phyloP scores from a whole-genome alignment of 2,329 filamentous ascomycete genomes.

The Thelonectria rubi region DNA sequence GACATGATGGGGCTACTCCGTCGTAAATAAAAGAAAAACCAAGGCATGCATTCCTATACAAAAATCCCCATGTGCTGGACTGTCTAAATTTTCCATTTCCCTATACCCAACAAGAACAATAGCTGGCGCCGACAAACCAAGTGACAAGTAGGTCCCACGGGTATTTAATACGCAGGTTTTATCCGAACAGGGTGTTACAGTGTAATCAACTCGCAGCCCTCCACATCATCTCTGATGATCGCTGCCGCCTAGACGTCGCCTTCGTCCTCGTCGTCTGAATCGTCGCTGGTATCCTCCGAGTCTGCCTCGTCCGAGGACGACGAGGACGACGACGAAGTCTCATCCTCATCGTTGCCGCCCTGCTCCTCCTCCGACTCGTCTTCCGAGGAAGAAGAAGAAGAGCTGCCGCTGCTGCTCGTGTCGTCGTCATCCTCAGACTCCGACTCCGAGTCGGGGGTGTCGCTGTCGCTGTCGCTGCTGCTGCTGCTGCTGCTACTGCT shows the following conservation, averaged over 20 bases:
- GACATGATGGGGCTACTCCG: slow-evolving; percentile 1
- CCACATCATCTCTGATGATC: slow-evolving; percentile 23
- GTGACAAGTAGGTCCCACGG: slow-evolving; percentile 29
- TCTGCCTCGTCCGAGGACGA: slow-evolving; percentile 49
- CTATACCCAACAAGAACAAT: slow-evolving; percentile 22
- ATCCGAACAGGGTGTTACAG: slow-evolving; percentile 35
- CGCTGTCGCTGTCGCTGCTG: slow-evolving; percentile 44
- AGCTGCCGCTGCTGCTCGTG: slow-evolving; percentile 50
- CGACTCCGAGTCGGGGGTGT: slow-evolving; percentile 42
- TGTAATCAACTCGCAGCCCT: slow-evolving; percentile 34
- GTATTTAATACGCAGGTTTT: slow-evolving; percentile 37
- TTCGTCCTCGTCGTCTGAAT: slow-evolving; percentile 36
- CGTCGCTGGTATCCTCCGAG: slow-evolving; percentile 45
- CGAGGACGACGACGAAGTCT: slow-evolving; percentile 51
- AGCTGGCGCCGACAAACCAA: slow-evolving; percentile 20
- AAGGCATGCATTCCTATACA: background rate
- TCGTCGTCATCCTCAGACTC: slow-evolving; percentile 48
- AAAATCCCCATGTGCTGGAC: slow-evolving; percentile 12
- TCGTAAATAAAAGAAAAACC: background rate
- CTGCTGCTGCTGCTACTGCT: slow-evolving; percentile 41
- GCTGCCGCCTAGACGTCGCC: slow-evolving; percentile 25
- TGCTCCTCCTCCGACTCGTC: slow-evolving; percentile 43
- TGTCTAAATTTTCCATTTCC: slow-evolving; percentile 13
- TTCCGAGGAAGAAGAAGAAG: slow-evolving; percentile 49
- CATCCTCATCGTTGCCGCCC: slow-evolving; percentile 44